phyloP scores from a whole-genome alignment of 208 protist genomes.

The Trypanosoma brucei region DNA sequence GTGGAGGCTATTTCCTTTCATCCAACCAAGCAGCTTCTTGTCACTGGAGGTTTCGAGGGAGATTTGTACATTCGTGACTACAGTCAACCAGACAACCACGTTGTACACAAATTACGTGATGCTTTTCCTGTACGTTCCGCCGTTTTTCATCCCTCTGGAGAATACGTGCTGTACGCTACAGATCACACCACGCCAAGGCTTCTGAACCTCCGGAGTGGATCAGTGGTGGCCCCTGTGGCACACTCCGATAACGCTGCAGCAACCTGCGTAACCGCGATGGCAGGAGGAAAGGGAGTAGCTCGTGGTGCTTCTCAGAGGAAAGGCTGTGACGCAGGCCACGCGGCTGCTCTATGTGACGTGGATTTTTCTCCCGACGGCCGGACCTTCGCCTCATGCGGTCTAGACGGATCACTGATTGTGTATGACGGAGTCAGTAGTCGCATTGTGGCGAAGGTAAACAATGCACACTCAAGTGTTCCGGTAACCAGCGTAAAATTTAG shows the following conservation, averaged over 20 bases:
- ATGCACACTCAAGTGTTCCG: slow-evolving; percentile 65
- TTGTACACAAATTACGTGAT: slow-evolving; percentile 67
- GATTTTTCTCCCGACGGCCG: slow-evolving; percentile 56
- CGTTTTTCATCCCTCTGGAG: slow-evolving; percentile 74
- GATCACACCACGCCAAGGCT: slow-evolving; percentile 72
- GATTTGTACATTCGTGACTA: slow-evolving; percentile 69
- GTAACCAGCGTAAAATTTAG: slow-evolving; percentile 82
- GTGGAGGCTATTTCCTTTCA: slow-evolving; percentile 82
- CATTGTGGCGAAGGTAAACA: slow-evolving; percentile 41
- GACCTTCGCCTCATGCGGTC: slow-evolving; percentile 50
- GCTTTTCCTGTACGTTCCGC: slow-evolving; percentile 60
- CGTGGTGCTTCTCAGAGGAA: slow-evolving; percentile 3
- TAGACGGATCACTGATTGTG: slow-evolving; percentile 72
- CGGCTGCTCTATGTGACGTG: slow-evolving; percentile 57
- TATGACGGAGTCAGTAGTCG: slow-evolving; percentile 78
- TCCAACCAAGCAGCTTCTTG: slow-evolving; percentile 45
- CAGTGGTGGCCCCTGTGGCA: slow-evolving; percentile 43
- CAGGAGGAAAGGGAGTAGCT: not conserved
- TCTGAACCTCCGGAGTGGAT: slow-evolving; percentile 57
- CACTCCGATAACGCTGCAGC: slow-evolving; percentile 14
- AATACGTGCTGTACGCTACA: slow-evolving; percentile 73
- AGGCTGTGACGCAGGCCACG: slow-evolving; percentile 39
- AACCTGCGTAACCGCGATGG: not conserved
- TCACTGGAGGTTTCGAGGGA: slow-evolving; percentile 66
- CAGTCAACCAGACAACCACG: slow-evolving; percentile 41